Evolutionary conservation across 306 rosid species (phyloP), one percentile per base, ranked within the genome.

Genomic region (Vigna nakashimae): DNA sequence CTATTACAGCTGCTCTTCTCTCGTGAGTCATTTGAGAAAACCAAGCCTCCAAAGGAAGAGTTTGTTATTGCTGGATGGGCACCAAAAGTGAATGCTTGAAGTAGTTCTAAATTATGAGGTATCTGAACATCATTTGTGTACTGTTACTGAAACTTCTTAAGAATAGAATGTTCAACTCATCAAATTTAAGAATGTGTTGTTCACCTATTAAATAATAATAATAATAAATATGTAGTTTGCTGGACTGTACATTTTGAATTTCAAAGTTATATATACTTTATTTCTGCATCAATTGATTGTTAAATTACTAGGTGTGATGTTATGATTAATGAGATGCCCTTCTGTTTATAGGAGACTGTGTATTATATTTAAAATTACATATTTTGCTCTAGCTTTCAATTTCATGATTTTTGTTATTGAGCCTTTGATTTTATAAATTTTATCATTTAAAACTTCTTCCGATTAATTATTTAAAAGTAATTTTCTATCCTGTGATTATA

Each of bases 31-130:
- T 91, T 91, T 73, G 18, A 75, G 91, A 93, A 88, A 84, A 96
- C 97, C 50, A 88, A 78, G 80, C 53, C 91, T 11, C 79, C 79
- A 20, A 58, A 58, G 20, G 73, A 86, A 66, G 85, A 96, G 38
- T 45, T 89, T 59, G 77, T 96, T 3, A 87, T 93, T 75, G 96
- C 99, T 8, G 98, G 98, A 76, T 95, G 99, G 99, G 86, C 63
- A 46, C 89, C 92, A 4, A 96, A 96, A 85, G 97, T 96, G 60
- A 91, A 92, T 84, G 82, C 97, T 58, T 91, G 91, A 90, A 87
- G 67, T 56, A 62, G 76, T 79, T 81, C 60, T 20, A 78, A 80
- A 46, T 20, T 77, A 57, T 81, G 73, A 76, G 75, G 45, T 28
- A 42, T 64, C 55, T 72, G 65, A 81, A 51, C 40, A 14, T 59